A percentile compares a stretch with the other conserved stretches of the same genome.
Conservation (phyloP, 768 basidiomycete species). For the Boletus vinaceobasis region DNA sequence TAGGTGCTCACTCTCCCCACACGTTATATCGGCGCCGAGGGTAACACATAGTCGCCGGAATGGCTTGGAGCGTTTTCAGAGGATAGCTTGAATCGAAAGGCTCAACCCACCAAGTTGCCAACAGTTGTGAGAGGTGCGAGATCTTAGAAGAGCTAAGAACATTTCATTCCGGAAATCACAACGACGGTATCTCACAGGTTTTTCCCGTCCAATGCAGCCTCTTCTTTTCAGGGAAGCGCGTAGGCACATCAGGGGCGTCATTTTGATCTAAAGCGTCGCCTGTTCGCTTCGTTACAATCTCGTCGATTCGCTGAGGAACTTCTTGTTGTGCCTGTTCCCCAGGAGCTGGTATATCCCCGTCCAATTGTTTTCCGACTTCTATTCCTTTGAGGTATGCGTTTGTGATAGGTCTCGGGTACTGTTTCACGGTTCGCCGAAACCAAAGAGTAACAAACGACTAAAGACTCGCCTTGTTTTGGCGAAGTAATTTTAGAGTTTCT, state of each 20-base stretch:
- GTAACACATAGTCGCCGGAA: slow-evolving; percentile 87
- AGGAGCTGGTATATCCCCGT: not conserved
- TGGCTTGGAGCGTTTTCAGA: slow-evolving; percentile 48
- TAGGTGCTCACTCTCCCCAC: slow-evolving; percentile 73
- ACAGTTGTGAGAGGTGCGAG: slow-evolving; percentile 89
- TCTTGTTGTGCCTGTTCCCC: slow-evolving; percentile 18
- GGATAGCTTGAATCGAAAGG: not conserved
- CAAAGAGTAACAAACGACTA: not conserved
- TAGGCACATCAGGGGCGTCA: slow-evolving; percentile 67
- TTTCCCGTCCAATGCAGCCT: slow-evolving; percentile 82
- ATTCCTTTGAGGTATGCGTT: slow-evolving; percentile 58
- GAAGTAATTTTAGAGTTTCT: slow-evolving; percentile 57
- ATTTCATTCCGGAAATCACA: slow-evolving; percentile 9
- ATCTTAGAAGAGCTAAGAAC: slow-evolving; percentile 39
- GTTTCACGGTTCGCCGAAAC: not conserved
- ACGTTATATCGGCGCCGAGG: slow-evolving; percentile 91
- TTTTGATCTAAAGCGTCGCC: slow-evolving; percentile 35
- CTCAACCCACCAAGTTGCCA: slow-evolving; percentile 71
- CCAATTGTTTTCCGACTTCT: slow-evolving; percentile 30
- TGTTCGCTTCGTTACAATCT: slow-evolving; percentile 33
- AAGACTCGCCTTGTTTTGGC: slow-evolving; percentile 60
- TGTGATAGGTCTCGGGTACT: slow-evolving; percentile 68
- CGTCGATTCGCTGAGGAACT: not conserved
- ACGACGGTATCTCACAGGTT: slow-evolving; percentile 55
- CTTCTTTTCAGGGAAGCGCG: slow-evolving; percentile 80